phyloP scores from a whole-genome alignment of 208 protist genomes.

The Trichomonas tenax region DNA sequence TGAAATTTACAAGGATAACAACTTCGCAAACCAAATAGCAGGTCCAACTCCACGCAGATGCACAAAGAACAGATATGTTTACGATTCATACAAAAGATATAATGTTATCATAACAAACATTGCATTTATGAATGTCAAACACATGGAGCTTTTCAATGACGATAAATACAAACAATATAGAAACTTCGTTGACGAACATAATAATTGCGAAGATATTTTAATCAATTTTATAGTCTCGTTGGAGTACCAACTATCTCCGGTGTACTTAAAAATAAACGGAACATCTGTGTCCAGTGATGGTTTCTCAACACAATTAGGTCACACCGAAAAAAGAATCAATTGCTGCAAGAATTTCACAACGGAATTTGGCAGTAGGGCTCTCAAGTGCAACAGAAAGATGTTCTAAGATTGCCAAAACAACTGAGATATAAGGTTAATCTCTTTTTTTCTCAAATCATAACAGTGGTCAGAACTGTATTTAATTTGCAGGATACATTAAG shows the following conservation, averaged over 20 bases:
- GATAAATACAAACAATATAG: background rate
- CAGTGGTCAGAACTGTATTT: too few species aligned
- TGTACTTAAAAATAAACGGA: background rate
- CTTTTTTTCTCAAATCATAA: too few species aligned
- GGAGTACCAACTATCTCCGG: background rate
- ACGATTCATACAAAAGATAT: background rate
- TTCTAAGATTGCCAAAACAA: too few species aligned
- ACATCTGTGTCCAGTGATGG: background rate
- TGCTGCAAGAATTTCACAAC: background rate
- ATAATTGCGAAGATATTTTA: background rate
- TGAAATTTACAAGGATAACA: background rate
- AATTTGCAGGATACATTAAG: too few species aligned
- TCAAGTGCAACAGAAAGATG: background rate
- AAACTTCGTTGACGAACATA: background rate
- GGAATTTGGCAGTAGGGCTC: background rate
- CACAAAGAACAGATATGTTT: background rate
- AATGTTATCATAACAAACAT: background rate
- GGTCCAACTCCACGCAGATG: background rate
- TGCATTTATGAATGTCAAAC: background rate
- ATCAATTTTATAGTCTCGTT: background rate
- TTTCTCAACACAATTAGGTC: background rate
- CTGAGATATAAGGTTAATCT: too few species aligned
- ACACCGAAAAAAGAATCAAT: background rate
- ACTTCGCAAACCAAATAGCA: background rate
- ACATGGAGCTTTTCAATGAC: background rate